Conservation (phyloP, 306 rosid genomes). For the Lotus japonicus region DNA sequence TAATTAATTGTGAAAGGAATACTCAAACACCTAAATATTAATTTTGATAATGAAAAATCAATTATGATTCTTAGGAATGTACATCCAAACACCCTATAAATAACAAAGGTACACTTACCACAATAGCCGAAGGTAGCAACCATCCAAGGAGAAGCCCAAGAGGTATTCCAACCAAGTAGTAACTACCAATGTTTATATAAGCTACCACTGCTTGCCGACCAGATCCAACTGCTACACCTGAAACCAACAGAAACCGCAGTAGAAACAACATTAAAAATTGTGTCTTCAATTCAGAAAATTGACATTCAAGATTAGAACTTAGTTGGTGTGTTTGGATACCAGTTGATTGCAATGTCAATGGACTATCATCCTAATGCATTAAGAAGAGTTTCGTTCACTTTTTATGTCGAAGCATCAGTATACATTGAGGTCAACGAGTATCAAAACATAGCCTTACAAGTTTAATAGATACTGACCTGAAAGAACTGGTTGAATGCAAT, state of each 20-base stretch:
- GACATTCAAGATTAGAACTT: not conserved
- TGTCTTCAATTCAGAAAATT: not conserved
- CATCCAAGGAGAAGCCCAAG: slow-evolving; percentile 46
- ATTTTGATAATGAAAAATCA: no score
- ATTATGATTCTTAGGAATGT: no score
- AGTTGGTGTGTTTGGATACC: no score
- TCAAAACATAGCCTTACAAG: not conserved
- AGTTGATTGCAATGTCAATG: no score
- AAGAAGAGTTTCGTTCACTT: no score
- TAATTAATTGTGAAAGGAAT: no score
- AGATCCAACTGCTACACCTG: slow-evolving; percentile 68
- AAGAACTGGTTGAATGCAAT: slow-evolving; percentile 66
- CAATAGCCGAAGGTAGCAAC: slow-evolving; percentile 40
- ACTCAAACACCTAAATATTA: no score
- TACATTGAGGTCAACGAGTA: no score
- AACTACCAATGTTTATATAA: slow-evolving; percentile 55
- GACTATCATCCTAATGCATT: no score
- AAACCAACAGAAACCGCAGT: slow-evolving; percentile 8
- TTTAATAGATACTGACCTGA: slow-evolving; percentile 37
- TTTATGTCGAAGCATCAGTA: no score
- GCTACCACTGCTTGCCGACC: slow-evolving; percentile 59
- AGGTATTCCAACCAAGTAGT: slow-evolving; percentile 48
- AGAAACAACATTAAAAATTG: not conserved
- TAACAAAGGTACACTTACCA: slow-evolving; percentile 25
- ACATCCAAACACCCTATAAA: no score